Conservation (phyloP, 306 rosid genomes). For the Prunus mira region DNA sequence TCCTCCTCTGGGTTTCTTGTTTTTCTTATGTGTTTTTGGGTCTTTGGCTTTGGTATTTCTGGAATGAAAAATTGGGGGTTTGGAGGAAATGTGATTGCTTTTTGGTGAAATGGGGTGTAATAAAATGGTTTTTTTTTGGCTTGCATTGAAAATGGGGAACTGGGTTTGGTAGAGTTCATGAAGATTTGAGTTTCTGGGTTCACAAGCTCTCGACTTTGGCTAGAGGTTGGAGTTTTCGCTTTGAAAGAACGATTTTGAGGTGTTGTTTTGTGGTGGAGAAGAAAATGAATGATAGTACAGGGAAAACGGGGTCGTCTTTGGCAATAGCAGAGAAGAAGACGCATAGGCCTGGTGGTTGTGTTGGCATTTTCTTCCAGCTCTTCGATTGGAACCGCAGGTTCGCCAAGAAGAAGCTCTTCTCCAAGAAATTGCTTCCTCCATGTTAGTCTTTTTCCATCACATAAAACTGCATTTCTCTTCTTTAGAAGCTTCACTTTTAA, state of each 20-base stretch:
- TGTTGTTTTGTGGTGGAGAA: constrained; percentile 10
- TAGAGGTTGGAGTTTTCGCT: neutral
- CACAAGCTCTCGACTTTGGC: neutral
- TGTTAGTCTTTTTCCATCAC: constrained; percentile 34
- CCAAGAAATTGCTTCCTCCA: constrained; percentile 74
- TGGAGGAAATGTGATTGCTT: constrained; percentile 13
- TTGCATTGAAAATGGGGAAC: constrained; percentile 24
- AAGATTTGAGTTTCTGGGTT: constrained; percentile 4
- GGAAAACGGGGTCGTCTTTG: constrained; percentile 47
- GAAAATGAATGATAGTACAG: constrained; percentile 58
- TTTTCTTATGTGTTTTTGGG: neutral
- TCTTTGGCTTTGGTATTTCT: neutral
- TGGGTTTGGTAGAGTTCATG: constrained; percentile 15
- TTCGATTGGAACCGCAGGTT: constrained; percentile 85
- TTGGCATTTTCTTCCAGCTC: constrained; percentile 88
- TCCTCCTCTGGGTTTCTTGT: neutral
- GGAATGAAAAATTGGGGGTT: neutral
- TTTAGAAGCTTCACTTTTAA: neutral
- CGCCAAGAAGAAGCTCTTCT: constrained; percentile 79
- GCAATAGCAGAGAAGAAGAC: constrained; percentile 66
- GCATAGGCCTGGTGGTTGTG: constrained; percentile 75
- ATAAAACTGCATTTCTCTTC: neutral
- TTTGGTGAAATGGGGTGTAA: neutral
- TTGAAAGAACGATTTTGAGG: neutral
- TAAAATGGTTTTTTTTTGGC: constrained; percentile 1